Evolutionary conservation across 2,329 filamentous ascomycete genomes (phyloP), one percentile per base, ranked within the genome.

Genomic region (Neonectria sp.): DNA sequence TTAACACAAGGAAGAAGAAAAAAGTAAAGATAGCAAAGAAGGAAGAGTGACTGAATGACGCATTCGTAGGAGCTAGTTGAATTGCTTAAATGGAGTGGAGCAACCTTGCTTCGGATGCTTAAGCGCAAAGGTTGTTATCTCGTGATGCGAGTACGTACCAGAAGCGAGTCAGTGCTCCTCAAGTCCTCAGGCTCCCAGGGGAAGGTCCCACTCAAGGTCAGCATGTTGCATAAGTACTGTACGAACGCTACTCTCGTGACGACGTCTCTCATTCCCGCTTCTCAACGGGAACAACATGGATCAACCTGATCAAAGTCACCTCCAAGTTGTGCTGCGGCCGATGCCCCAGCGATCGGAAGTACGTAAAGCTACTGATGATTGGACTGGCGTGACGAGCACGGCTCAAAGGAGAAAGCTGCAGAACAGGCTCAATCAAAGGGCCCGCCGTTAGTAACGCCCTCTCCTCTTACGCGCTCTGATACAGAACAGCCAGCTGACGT

Each of bases 371-470:
- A 33, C 27, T 2, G 60, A 67, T 24, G 55, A 67, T 51, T 67
- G 60, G 65, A 60, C 60, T 3, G 65, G 65, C 9, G 55, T 67
- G 31, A 63, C 46, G 2, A 52, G 53, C 29, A 56, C 65, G 1
- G 53, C 61, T 35, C 40, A 56, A 13, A 57, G 65, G 31, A 60
- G 57, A 45, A 48, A 55, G 15, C 52, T 66, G 15, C 63, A 66
- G 25, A 66, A 66, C 21, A 46, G 63, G 12, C 57, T 66, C 3
- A 66, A 66, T 8, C 63, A 66, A 40, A 46, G 63, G n/a, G 63
- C 63, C 9, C 55, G 60, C 12, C 31, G 58, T 56, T 53, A 37
- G 58, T 58, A 24, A 6, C 25, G 8, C 48, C 25, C 6, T 51
- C 15, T 21, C 11, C 37, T 9, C 17, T 51, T 17, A 5, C 15